A percentile compares a stretch with the other conserved stretches of the same genome.
These are phyloP conservation scores for Aspergillus sp. DNA, from an alignment of 2,329 filamentous ascomycete genomes.

Conservation along the genomic window DNA sequence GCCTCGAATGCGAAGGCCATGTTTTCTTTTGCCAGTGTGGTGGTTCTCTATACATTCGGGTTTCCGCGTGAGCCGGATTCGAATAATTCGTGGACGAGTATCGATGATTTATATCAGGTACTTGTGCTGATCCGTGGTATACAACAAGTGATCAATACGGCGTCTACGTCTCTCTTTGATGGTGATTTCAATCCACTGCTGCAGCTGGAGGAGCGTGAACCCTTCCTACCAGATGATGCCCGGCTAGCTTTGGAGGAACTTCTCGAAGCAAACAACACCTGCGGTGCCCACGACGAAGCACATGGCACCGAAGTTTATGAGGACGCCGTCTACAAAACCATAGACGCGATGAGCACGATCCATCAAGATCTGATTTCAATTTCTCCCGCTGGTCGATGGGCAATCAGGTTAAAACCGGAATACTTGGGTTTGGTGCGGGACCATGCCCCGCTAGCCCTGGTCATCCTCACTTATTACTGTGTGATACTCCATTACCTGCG, in stretches of 20 bases:
- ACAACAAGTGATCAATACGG: slow-evolving; percentile 23
- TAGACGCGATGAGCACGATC: slow-evolving; percentile 18
- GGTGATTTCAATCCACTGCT: slow-evolving; percentile 23
- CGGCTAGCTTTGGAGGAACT: slow-evolving; percentile 14
- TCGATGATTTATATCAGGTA: slow-evolving; percentile 28
- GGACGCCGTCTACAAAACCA: slow-evolving; percentile 19
- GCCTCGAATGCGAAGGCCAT: slow-evolving; percentile 33
- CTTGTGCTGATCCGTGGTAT: slow-evolving; percentile 28
- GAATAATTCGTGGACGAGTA: slow-evolving; percentile 19
- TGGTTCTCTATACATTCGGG: slow-evolving; percentile 33
- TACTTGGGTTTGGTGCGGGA: slow-evolving; percentile 32
- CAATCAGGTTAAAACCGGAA: slow-evolving; percentile 25
- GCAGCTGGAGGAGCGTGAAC: slow-evolving; percentile 15
- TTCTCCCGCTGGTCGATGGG: slow-evolving; percentile 34
- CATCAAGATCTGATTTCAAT: slow-evolving; percentile 45
- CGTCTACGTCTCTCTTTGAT: slow-evolving; percentile 15
- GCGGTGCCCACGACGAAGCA: slow-evolving; percentile 10
- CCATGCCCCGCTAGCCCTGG: slow-evolving; percentile 38
- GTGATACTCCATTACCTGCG: slow-evolving; percentile 50
- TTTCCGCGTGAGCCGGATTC: slow-evolving; percentile 22
- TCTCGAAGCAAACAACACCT: slow-evolving; percentile 20
- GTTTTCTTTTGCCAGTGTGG: slow-evolving; percentile 31
- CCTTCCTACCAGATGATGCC: slow-evolving; percentile 14
- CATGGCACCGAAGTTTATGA: slow-evolving; percentile 20
- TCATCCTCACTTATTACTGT: slow-evolving; percentile 55